Conservation (phyloP, 2,329 filamentous ascomycete species). For the Acrocalymma vagum region DNA sequence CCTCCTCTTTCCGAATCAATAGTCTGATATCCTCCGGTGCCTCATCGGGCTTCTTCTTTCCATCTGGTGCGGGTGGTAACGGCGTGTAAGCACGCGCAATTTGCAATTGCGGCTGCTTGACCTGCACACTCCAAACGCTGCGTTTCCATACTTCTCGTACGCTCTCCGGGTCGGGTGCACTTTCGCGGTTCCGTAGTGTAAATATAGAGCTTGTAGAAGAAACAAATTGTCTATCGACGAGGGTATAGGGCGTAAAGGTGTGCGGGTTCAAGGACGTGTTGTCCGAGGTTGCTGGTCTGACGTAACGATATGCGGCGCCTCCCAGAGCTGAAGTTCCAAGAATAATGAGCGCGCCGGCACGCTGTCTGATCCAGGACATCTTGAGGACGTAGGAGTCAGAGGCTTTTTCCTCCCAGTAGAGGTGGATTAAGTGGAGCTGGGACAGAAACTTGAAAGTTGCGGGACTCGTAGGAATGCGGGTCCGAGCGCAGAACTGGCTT, state of each 20-base stretch:
- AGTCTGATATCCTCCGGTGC: constrained; percentile 66
- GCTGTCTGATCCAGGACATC: constrained; percentile 41
- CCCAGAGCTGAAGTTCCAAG: constrained; percentile 43
- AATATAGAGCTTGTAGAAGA: constrained; percentile 75
- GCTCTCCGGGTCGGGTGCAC: constrained; percentile 35
- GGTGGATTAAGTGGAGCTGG: no score
- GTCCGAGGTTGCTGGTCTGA: constrained; percentile 26
- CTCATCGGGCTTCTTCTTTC: constrained; percentile 28
- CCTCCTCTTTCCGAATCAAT: constrained; percentile 78
- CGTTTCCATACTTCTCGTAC: constrained; percentile 59
- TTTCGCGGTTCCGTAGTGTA: constrained; percentile 61
- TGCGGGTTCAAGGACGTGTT: constrained; percentile 61
- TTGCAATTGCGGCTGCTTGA: constrained; percentile 93
- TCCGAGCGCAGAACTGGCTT: no score
- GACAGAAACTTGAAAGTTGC: no score
- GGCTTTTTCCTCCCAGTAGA: no score
- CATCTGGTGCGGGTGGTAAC: constrained; percentile 67
- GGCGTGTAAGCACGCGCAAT: constrained; percentile 93
- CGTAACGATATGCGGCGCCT: constrained; percentile 44
- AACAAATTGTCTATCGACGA: constrained; percentile 68
- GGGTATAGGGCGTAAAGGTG: constrained; percentile 71
- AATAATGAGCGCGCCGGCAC: constrained; percentile 38
- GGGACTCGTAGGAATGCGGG: no score
- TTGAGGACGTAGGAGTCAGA: constrained; percentile 1
- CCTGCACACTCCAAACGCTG: constrained; percentile 86